Base-by-base conservation (phyloP, 306 rosid genomes). In the Ziziphus jujuba region DNA sequence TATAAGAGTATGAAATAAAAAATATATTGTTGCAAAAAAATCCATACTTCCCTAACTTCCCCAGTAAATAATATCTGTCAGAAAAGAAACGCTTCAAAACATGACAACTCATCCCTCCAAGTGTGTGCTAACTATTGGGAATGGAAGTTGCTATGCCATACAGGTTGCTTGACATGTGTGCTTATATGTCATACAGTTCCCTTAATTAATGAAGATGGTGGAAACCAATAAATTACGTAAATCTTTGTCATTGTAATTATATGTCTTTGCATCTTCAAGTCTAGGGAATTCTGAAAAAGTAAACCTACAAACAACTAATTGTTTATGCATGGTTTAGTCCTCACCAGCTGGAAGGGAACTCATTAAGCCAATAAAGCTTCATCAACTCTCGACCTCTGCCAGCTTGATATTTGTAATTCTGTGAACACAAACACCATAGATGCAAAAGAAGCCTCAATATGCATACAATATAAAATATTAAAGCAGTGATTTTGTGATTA, bases 381-480 rank as follows among this genome's bases (percentile, higher is more conserved):
- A 89, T 72, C 76, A 61, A 21, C 56, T 77, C 79, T 74, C 78
- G 58, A 69, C 63, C 73, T 80, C 77, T 60, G 73, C 72, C 79
- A 63, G 63, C 84, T 55, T 77, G 77, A 73, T 54, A 62, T 74
- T 71, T 65, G 69, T 66, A 72, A 90, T 78, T 73, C 97, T 90
- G 87, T 22, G 31, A 56, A 47, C 56, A 56, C 16, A 23, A 50
- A 70, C 65, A 64, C 43, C 23, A 56, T 16, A 4, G 35, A 43
- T 58, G 38, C 53, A 60, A 70, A 66, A 45, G 24, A 50, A 16
- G n/a, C 54, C 54, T 19, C 9, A 48, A 4, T 1, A 38, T 47
- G 20, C 56, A 57, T 35, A 14, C 45, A 19, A 40, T 44, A 67
- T 54, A 35, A 59, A 49, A 10, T 16, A 51, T 54, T 50, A 31